phyloP scores from a whole-genome alignment of 148 eudicot genomes.

The Diospyros lotus region DNA sequence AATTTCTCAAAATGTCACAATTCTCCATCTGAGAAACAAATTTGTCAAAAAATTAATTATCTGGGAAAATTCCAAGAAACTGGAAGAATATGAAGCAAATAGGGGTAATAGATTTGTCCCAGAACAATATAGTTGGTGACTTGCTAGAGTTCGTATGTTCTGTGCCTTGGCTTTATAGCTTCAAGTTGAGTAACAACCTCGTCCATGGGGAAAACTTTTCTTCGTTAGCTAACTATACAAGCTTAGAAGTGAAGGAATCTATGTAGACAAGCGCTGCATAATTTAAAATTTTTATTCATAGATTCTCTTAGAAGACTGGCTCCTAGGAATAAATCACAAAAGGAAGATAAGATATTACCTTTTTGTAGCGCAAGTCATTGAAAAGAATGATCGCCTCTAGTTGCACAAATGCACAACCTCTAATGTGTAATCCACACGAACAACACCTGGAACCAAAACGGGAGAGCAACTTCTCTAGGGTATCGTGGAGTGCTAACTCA shows the following conservation, averaged over 20 bases:
- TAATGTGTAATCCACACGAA: no score
- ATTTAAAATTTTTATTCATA: no score
- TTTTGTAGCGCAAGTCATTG: no score
- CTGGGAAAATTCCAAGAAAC: conserved; percentile 20
- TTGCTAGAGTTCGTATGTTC: conserved; percentile 23
- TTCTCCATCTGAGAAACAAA: conserved; percentile 9
- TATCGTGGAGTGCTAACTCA: no score
- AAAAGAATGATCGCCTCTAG: no score
- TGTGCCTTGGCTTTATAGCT: neutral
- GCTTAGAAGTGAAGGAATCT: conserved; percentile 13
- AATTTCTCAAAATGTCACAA: neutral
- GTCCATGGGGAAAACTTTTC: conserved; percentile 30
- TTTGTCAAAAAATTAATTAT: conserved; percentile 9
- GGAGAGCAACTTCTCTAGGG: no score
- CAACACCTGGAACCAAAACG: no score
- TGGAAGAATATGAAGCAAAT: neutral
- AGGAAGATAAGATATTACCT: no score
- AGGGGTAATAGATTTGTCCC: conserved; percentile 11
- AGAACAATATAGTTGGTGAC: conserved; percentile 28
- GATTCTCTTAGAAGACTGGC: no score
- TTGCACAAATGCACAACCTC: no score
- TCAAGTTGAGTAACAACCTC: conserved; percentile 28
- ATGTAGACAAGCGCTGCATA: no score
- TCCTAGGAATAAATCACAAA: no score
- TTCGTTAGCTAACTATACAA: neutral